phyloP scores from a whole-genome alignment of 768 basidiomycete species.

The Mrakia frigida region DNA sequence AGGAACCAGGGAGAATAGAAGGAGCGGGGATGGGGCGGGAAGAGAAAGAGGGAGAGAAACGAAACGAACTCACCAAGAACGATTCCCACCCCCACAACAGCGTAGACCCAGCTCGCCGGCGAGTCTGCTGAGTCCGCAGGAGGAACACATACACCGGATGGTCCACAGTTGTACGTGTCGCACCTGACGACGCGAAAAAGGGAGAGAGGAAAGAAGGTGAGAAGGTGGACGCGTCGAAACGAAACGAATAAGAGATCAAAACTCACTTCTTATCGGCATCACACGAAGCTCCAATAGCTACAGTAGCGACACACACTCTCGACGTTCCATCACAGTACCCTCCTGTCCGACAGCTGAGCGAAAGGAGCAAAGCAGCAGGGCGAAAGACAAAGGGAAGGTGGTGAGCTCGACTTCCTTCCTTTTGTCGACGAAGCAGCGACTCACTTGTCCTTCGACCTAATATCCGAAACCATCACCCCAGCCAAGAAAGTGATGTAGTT shows the following conservation, averaged over 20 bases:
- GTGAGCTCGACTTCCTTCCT: no score
- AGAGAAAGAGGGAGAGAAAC: neutral
- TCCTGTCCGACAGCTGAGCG: constrained; percentile 61
- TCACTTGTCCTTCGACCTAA: constrained; percentile 62
- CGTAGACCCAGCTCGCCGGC: constrained; percentile 65
- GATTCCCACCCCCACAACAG: constrained; percentile 64
- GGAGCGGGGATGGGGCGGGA: no score
- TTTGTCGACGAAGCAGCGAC: constrained; percentile 44
- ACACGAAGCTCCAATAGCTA: constrained; percentile 58
- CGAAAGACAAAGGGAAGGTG: no score
- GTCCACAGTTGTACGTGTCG: constrained; percentile 65
- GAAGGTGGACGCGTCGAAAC: neutral
- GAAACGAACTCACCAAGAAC: constrained; percentile 55
- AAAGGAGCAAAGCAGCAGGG: neutral
- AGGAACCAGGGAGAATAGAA: neutral
- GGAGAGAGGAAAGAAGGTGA: neutral
- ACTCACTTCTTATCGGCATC: constrained; percentile 53
- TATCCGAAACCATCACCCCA: constrained; percentile 59
- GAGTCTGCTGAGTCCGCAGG: constrained; percentile 59
- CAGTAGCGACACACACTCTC: constrained; percentile 57
- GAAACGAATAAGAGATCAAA: neutral
- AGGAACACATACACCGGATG: constrained; percentile 58
- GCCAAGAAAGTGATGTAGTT: constrained; percentile 65
- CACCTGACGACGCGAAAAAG: constrained; percentile 53
- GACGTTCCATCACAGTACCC: constrained; percentile 67